phyloP scores from a whole-genome alignment of 2,329 filamentous ascomycete genomes.

The Rutstroemia sp. region DNA sequence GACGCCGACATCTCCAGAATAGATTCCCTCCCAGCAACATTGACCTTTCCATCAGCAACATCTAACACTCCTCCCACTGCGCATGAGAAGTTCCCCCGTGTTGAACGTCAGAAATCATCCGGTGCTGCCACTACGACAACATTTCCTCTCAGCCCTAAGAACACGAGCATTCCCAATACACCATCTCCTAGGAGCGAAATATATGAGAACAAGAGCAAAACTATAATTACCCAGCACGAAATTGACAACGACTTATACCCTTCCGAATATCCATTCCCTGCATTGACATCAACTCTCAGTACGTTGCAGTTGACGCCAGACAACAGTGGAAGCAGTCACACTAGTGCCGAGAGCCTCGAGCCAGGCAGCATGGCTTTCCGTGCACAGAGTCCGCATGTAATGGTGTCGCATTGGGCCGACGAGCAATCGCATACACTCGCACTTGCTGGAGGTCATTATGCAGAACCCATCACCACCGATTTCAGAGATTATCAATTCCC shows the following conservation, averaged over 20 bases:
- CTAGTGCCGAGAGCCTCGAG: conserved; percentile 25
- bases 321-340: conserved; percentile 28
- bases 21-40: conserved; percentile 15
- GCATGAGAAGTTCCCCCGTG: conserved; percentile 13
- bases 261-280: conserved; percentile 13
- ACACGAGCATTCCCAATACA: conserved; percentile 23
- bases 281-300: conserved; percentile 11
- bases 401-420: conserved; percentile 21
- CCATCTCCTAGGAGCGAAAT: conserved; percentile 18
- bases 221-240: conserved; percentile 20
- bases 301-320: conserved; percentile 27
- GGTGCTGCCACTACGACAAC: conserved; percentile 16
- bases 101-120: conserved; percentile 12
- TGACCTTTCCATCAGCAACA: conserved; percentile 13
- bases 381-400: conserved; percentile 20
- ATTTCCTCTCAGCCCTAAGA: conserved; percentile 25
- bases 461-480: background rate
- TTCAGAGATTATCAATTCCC: conserved; percentile 12
- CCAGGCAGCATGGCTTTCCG: conserved; percentile 20
- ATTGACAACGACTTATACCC: conserved; percentile 15
- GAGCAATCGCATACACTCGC: conserved; percentile 9
- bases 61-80: conserved; percentile 12
- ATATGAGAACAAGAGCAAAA: conserved; percentile 16
- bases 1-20: conserved; percentile 23
- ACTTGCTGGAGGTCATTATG: conserved; percentile 9